Evolutionary conservation across 2,329 filamentous ascomycete species (phyloP).

Genomic region (Nothophaeocryptopus gaeumannii): DNA sequence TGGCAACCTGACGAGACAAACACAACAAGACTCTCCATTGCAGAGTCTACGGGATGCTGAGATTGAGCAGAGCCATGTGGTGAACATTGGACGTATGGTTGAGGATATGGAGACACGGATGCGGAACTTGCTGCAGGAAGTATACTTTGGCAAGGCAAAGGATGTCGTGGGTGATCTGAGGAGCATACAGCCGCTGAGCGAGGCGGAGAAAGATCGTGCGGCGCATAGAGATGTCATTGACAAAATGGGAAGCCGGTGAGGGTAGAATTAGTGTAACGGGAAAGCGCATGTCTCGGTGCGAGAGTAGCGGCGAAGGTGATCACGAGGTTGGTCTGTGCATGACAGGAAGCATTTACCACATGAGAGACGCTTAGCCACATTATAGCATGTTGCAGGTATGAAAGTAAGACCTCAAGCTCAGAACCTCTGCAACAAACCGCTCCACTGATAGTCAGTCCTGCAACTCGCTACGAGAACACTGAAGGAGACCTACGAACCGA

Average conservation of each 20-base stretch:
- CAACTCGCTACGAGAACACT: no score
- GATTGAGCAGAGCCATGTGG: conserved; percentile 87
- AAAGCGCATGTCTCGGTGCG: background rate
- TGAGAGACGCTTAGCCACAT: conserved; percentile 1
- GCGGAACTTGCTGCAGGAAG: conserved; percentile 95
- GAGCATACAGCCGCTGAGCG: conserved; percentile 80
- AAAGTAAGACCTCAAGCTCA: background rate
- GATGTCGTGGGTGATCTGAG: conserved; percentile 94
- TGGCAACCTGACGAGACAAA: conserved; percentile 96
- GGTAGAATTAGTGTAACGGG: background rate
- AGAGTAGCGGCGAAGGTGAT: background rate
- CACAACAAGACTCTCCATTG: conserved; percentile 86
- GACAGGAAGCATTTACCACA: background rate
- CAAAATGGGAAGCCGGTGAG: conserved; percentile 40
- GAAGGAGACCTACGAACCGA: background rate
- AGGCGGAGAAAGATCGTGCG: conserved; percentile 77
- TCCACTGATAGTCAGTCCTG: no score
- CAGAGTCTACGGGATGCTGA: conserved; percentile 49
- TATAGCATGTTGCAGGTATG: conserved; percentile 4
- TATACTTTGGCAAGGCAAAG: conserved; percentile 99
- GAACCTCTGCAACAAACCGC: no score
- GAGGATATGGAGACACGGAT: conserved; percentile 99
- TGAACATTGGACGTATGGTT: conserved; percentile 88
- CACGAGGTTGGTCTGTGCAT: background rate
- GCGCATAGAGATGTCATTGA: conserved; percentile 85